These are phyloP conservation scores for Purshia tridentata DNA, from an alignment of 306 rosid species.

Conservation along the genomic window DNA sequence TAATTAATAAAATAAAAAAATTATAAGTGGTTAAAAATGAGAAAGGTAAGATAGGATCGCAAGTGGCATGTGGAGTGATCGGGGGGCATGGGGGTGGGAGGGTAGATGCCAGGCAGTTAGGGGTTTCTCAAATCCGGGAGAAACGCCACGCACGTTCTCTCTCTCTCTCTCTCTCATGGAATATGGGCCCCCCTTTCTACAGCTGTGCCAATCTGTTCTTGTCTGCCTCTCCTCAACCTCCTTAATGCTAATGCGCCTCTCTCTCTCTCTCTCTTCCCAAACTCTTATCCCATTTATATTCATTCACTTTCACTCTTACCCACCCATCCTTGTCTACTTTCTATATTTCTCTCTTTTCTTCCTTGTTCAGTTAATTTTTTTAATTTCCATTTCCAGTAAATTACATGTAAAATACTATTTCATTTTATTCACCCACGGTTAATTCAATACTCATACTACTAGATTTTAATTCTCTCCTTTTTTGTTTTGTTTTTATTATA, in stretches of 20 bases:
- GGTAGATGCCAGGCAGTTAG: slow-evolving; percentile 35
- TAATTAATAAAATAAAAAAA: neutral
- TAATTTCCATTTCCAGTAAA: no score
- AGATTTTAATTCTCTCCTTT: no score
- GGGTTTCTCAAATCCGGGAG: slow-evolving; percentile 31
- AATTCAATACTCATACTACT: no score
- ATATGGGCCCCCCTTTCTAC: slow-evolving; percentile 26
- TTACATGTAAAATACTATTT: no score
- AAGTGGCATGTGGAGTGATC: slow-evolving; percentile 35
- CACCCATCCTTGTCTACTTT: neutral
- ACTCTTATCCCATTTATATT: slow-evolving; percentile 1
- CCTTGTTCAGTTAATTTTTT: no score
- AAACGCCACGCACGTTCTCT: slow-evolving; percentile 38
- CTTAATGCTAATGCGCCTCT: slow-evolving; percentile 10
- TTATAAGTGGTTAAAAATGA: neutral
- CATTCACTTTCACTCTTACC: neutral
- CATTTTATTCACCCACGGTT: no score
- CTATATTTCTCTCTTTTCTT: neutral
- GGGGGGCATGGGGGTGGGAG: slow-evolving; percentile 20
- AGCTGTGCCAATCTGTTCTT: slow-evolving; percentile 39
- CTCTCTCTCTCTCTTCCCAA: neutral
- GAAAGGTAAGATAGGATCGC: neutral
- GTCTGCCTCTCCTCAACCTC: slow-evolving; percentile 25
- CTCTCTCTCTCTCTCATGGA: neutral
- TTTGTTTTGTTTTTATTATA: no score